phyloP scores from a whole-genome alignment of 2,329 filamentous ascomycete genomes.

The Graphilbum fragrans region DNA sequence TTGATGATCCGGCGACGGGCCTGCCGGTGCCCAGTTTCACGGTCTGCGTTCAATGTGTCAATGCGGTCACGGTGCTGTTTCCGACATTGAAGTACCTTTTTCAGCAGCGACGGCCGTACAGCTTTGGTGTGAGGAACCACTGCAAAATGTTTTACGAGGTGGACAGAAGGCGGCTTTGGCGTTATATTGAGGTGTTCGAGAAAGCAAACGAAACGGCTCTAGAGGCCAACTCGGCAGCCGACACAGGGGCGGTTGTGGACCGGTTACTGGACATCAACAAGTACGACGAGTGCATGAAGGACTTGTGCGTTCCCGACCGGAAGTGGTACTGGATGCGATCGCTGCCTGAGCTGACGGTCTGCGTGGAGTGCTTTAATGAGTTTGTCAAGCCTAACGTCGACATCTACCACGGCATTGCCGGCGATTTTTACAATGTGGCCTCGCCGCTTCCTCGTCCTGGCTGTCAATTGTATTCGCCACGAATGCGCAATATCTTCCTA shows the following conservation, averaged over 20 bases:
- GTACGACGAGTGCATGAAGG: constrained; percentile 51
- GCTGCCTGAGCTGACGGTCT: constrained; percentile 70
- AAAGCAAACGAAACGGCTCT: constrained; percentile 39
- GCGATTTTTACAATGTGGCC: constrained; percentile 51
- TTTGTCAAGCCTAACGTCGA: constrained; percentile 57
- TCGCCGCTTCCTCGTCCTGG: constrained; percentile 37
- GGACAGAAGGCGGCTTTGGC: constrained; percentile 39
- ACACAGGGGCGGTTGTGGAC: constrained; percentile 51
- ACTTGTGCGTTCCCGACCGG: constrained; percentile 47
- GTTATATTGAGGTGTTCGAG: constrained; percentile 51
- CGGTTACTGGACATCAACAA: constrained; percentile 47
- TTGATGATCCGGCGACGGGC: constrained; percentile 56
- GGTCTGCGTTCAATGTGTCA: constrained; percentile 63
- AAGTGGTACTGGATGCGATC: constrained; percentile 69
- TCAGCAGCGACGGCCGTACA: constrained; percentile 33
- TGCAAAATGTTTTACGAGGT: constrained; percentile 57
- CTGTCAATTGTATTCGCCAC: constrained; percentile 70
- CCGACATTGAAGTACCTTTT: constrained; percentile 62
- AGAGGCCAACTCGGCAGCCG: constrained; percentile 30
- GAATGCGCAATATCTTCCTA: constrained; percentile 65
- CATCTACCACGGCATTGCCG: constrained; percentile 38
- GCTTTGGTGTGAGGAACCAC: constrained; percentile 33
- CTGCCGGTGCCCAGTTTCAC: constrained; percentile 57
- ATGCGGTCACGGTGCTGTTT: constrained; percentile 59
- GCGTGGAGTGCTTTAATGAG: constrained; percentile 74